Percentiles rank a stretch among this genome's conserved stretches.
Conservation (phyloP, 768 basidiomycete species). For the Pleurotus pulmonarius region DNA sequence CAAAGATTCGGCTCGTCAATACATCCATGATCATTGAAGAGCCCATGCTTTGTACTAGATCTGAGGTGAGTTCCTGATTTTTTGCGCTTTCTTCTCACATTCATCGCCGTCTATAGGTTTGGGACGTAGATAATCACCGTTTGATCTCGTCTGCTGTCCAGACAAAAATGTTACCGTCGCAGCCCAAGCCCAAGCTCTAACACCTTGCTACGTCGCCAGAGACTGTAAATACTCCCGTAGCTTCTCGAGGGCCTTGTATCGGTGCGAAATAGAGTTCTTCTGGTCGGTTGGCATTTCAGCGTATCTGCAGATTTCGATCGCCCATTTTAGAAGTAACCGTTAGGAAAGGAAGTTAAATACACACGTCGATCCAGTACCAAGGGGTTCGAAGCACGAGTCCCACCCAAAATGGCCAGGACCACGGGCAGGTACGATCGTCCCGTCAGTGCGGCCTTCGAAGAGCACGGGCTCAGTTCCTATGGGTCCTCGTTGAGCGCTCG, state of each 20-base stretch:
- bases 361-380: conserved; percentile 76
- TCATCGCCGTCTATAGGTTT: neutral
- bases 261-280: conserved; percentile 74
- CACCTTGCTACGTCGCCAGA: conserved; percentile 12
- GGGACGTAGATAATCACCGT: conserved; percentile 2
- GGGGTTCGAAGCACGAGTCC: conserved; percentile 84
- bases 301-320: conserved; percentile 39
- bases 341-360: conserved; percentile 10
- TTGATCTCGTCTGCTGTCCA: conserved; percentile 1
- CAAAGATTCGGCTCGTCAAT: neutral
- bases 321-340: neutral
- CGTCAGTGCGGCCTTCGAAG: conserved; percentile 83
- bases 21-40: conserved; percentile 5
- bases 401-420: conserved; percentile 84
- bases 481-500: neutral
- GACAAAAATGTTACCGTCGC: conserved; percentile 6
- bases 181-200: conserved; percentile 1
- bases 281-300: conserved; percentile 69
- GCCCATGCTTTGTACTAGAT: conserved; percentile 6
- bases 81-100: neutral
- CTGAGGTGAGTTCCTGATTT: conserved; percentile 1
- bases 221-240: conserved; percentile 48
- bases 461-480: conserved; percentile 63
- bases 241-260: conserved; percentile 70
- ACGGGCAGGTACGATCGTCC: conserved; percentile 82